These are phyloP conservation scores for Yamadazyma oceani DNA, from an alignment of 1,139 yeast genomes.

Conservation along the genomic window DNA sequence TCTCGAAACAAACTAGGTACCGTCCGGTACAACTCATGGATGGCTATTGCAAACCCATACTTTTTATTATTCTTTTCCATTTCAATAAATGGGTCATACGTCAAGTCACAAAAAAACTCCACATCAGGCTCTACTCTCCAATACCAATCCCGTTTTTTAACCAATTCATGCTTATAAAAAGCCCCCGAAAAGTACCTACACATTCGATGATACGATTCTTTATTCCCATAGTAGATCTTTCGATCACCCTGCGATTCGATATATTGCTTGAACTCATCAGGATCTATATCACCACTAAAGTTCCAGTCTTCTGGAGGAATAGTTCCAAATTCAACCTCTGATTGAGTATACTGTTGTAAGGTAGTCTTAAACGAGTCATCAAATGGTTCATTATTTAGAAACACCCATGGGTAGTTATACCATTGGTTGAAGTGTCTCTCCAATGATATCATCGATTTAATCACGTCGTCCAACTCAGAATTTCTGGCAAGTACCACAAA, in stretches of 20 bases:
- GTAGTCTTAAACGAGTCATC: conserved; percentile 56
- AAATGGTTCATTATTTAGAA: conserved; percentile 77
- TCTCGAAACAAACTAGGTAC: conserved; percentile 77
- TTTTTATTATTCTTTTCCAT: conserved; percentile 70
- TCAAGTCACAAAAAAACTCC: conserved; percentile 82
- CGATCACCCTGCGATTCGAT: conserved; percentile 76
- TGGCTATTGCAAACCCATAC: conserved; percentile 80
- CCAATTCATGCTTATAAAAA: conserved; percentile 73
- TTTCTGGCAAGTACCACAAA: conserved; percentile 83
- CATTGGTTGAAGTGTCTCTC: conserved; percentile 89
- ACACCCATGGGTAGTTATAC: conserved; percentile 88
- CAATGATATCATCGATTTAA: conserved; percentile 65
- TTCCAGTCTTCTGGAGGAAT: conserved; percentile 71
- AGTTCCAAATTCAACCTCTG: conserved; percentile 67
- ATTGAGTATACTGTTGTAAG: conserved; percentile 50
- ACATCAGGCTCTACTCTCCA: conserved; percentile 96
- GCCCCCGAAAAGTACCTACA: conserved; percentile 74
- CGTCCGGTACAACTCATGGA: conserved; percentile 74
- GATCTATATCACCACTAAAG: conserved; percentile 31
- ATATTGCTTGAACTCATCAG: conserved; percentile 47
- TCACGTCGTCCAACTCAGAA: conserved; percentile 66
- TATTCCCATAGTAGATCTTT: conserved; percentile 76
- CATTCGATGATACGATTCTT: conserved; percentile 73
- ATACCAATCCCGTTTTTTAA: conserved; percentile 75
- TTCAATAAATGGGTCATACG: conserved; percentile 85